Base-by-base conservation (phyloP, 805 yeast species). In the Ogataea siamensis region DNA sequence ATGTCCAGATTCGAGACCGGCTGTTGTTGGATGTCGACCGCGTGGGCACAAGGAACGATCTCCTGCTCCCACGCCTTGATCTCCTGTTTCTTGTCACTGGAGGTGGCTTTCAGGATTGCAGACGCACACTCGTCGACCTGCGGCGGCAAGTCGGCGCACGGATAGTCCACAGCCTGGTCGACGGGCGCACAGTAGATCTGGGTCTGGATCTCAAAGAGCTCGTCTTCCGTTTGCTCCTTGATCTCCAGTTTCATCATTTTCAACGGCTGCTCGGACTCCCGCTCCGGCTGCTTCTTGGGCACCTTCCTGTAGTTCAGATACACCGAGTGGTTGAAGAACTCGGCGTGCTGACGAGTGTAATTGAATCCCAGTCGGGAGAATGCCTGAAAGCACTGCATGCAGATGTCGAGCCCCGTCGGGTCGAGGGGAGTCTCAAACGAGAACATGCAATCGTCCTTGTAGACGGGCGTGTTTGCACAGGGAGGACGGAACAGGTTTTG, bases 61-160 rank as follows among this genome's bases (percentile, higher is more conserved):
- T 89, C 95, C 49, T 85, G 84, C 57, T 87, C 91, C 99, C 99
- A 93, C 1, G 95, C 80, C 51, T 81, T 78, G 39, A 88, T 76
- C 55, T 88, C 94, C 49, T 87, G 76, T 27, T 72, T 68, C 37
- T 68, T 69, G 14, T 73, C 67, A 4, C 76, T 70, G 0, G 93
- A 83, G 20, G 77, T 75, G 2, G 89, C 71, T 5, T 54, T 58
- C 33, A 81, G 49, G 3, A 87, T 70, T 2, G 62, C 66, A 1
- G 68, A 63, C 0, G 76, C 74, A 0, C 62, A 54, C 6, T 53
- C 52, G 1, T 46, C 41, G 3, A 66, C 48, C 36, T 66, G 58
- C 8, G 49, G 40, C 1, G 66, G 64, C 5, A 58, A 10, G 1
- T 49, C 54, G 2, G 38, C 37, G 7, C 54, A 53, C 3, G 64